Base-by-base conservation (phyloP, 306 rosid genomes). In the Malus sylvestris region DNA sequence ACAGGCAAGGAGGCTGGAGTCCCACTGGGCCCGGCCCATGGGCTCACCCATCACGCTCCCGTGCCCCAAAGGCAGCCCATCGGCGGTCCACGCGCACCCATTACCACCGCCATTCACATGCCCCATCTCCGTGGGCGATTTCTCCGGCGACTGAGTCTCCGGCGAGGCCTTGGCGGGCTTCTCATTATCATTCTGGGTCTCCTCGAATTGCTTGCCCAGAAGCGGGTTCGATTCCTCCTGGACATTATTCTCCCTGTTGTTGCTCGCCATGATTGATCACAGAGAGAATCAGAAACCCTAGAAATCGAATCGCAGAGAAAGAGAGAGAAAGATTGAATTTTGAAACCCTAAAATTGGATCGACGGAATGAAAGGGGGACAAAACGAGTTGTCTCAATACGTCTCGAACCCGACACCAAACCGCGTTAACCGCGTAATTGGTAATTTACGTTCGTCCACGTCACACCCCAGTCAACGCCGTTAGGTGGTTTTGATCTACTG, bases 1-100 rank as follows among this genome's bases (percentile, higher is more conserved):
- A 78, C 97, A 95, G n/a, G 89, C 70, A 72, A 83, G 91, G 80
- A 92, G 65, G 82, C 83, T 51, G 27, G 99, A 88, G 74, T 85
- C 87, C 99, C 99, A 95, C 7, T 83, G 93, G 42, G 79, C 13
- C 30, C 97, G 91, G 63, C 81, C 86, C 81, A 90, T 85, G 44
- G 98, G 96, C 87, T 95, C 91, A 72, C 98, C 98, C 32, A 95
- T 52, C 40, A 92, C 97, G 87, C 96, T 86, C n/a, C 89, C 97
- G 52, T 86, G 92, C 4, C 67, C 81, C 25, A 92, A 45, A 0
- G 98, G 97, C 22, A 83, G 76, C 8, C 98, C 97, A 75, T 95
- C 85, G 27, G 92, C 98, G 71, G 97, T 90, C 97, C 98, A 95
- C 0, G 76, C 91, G 64, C 57, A 74, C 66, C 74, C 85, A 73